Evolutionary conservation across 176 grass and related monocot species (phyloP).

Genomic region (Saccharum officinarum): DNA sequence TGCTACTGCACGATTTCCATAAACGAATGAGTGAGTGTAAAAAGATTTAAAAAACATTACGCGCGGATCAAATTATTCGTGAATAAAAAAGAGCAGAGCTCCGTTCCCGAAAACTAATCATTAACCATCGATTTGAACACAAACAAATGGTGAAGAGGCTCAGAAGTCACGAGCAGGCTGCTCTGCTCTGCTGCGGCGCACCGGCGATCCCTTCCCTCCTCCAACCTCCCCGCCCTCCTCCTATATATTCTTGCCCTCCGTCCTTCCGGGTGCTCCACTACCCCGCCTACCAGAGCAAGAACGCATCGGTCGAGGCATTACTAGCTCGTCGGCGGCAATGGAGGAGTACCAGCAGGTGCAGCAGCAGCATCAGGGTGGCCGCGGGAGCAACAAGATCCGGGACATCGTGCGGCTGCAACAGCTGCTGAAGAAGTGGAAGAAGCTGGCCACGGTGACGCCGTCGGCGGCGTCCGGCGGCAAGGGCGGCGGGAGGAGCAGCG

Average conservation of each 20-base stretch:
- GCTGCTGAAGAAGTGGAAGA: constrained; percentile 90
- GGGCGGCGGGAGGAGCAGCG: constrained; percentile 24
- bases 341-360: constrained; percentile 11
- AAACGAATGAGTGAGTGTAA: too few species aligned
- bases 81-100: not conserved
- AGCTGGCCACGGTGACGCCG: constrained; percentile 47
- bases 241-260: constrained; percentile 30
- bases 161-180: constrained; percentile 30
- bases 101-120: constrained; percentile 21
- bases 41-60: not conserved
- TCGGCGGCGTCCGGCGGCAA: not conserved
- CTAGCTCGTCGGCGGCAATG: not conserved
- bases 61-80: not conserved
- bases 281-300: not conserved
- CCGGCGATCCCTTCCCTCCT: not conserved
- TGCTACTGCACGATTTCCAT: too few species aligned
- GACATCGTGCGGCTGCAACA: constrained; percentile 84
- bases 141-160: constrained; percentile 12
- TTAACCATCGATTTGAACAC: too few species aligned
- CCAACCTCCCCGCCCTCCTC: not conserved
- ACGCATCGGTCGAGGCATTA: not conserved
- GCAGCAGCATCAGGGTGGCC: constrained; percentile 21
- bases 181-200: not conserved
- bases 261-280: not conserved
- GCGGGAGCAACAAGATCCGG: constrained; percentile 78